Evolutionary conservation across 2,329 filamentous ascomycete genomes (phyloP).

Genomic region (Emericellopsis atlantica): DNA sequence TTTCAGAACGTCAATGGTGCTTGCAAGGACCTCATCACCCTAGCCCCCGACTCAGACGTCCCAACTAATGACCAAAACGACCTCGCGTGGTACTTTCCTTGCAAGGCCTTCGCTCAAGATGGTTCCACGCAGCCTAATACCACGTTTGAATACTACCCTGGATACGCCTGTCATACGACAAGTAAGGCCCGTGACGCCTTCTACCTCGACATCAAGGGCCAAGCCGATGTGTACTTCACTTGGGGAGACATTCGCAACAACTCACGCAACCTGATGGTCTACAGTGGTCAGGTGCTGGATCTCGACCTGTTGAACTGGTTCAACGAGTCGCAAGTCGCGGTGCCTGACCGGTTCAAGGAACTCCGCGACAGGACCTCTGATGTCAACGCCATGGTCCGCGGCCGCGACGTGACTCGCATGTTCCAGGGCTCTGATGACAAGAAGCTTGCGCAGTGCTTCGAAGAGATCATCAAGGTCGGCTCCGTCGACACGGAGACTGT

Average conservation of each 20-base stretch:
- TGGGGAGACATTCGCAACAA: constrained; percentile 90
- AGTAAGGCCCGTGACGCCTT: constrained; percentile 55
- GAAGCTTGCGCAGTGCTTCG: constrained; percentile 71
- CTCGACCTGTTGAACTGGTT: constrained; percentile 84
- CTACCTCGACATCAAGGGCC: constrained; percentile 52
- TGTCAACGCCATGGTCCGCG: constrained; percentile 53
- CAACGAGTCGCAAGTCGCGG: constrained; percentile 64
- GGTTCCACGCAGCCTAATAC: constrained; percentile 68
- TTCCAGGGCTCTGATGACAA: constrained; percentile 72
- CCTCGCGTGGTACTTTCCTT: constrained; percentile 95
- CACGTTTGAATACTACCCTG: constrained; percentile 64
- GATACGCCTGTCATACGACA: constrained; percentile 83
- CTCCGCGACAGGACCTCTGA: constrained; percentile 55
- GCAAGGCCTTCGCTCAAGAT: constrained; percentile 83
- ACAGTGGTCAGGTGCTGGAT: constrained; percentile 87
- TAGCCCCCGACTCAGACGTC: constrained; percentile 58
- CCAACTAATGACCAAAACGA: constrained; percentile 61
- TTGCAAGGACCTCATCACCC: constrained; percentile 82
- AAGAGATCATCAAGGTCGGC: constrained; percentile 91
- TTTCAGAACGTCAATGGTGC: constrained; percentile 98
- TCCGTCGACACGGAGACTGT: constrained; percentile 92
- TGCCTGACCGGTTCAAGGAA: constrained; percentile 67
- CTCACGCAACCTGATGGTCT: constrained; percentile 83
- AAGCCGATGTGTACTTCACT: constrained; percentile 87
- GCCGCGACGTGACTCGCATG: constrained; percentile 78